Conservation (phyloP, 139 green algal species). For the Chlorella sorokiniana region DNA sequence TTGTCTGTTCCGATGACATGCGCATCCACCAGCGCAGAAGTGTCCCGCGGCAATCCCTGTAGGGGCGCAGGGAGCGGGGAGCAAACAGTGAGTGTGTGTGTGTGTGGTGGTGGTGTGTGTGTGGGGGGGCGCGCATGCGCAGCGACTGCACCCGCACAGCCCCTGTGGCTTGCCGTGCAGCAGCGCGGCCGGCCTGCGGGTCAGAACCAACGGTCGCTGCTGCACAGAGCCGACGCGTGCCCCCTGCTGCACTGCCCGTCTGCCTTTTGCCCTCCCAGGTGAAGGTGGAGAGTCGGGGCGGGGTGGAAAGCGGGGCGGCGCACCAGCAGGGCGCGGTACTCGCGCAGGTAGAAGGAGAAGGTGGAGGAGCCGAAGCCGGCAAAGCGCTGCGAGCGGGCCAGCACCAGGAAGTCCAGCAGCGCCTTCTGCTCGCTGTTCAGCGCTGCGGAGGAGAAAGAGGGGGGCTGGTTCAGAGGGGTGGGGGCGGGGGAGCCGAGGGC, state of each 20-base stretch:
- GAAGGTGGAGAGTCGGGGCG: too few species aligned
- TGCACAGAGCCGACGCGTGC: too few species aligned
- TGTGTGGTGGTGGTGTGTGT: too few species aligned
- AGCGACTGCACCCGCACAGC: too few species aligned
- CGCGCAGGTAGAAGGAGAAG: slow-evolving; percentile 64
- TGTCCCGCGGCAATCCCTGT: background rate
- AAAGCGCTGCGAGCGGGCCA: slow-evolving; percentile 57
- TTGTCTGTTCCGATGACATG: background rate
- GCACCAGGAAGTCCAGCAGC: slow-evolving; percentile 72
- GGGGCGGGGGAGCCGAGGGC: background rate
- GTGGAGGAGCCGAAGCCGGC: slow-evolving; percentile 71
- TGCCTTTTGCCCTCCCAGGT: too few species aligned
- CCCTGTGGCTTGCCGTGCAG: too few species aligned
- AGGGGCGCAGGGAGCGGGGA: background rate
- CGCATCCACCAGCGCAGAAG: background rate
- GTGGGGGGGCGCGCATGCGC: too few species aligned
- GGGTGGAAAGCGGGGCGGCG: too few species aligned
- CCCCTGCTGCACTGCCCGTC: too few species aligned
- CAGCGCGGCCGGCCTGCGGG: too few species aligned
- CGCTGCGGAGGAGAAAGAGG: background rate
- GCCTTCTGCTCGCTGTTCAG: slow-evolving; percentile 73
- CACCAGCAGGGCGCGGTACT: slow-evolving; percentile 48
- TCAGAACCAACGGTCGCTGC: too few species aligned
- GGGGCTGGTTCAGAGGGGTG: background rate
- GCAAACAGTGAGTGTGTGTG: background rate